Base-by-base conservation (phyloP, 2,329 filamentous ascomycete species). In the Sclerotinia trifoliorum region DNA sequence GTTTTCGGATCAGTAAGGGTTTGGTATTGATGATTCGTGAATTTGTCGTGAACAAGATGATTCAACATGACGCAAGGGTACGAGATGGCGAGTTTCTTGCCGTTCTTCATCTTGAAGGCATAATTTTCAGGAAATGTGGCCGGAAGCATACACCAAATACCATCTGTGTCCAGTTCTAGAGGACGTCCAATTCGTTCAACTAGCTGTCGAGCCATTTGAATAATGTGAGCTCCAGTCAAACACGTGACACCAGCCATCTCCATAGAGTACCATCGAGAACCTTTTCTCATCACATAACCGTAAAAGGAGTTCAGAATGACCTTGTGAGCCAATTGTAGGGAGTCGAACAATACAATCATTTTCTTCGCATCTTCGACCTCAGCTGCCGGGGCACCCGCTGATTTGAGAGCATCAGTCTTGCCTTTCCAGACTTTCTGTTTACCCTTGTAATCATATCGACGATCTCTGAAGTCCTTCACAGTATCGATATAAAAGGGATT, bases 1-100 rank as follows among this genome's bases (percentile, higher is more conserved):
- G 88, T 92, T 69, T 86, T 84, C 3, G 88, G 85, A 74, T 99
- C 94, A 0, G 88, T 84, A 2, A 99, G 83, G 0, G 92, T 94
- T 81, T 99, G 94, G 78, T 99, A 99, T 76, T 99, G 95, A 75
- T 98, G 90, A 75, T 99, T 99, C 35, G 95, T 99, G 79, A 97
- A 99, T 73, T 90, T 90, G 68, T 85, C 93, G 77, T 99, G 95
- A 10, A 99, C 95, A 4, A 97, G 85, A 78, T 99, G 95, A 78
- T 99, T 99, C 81, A 99, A 86, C 95, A 99, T 99, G 73, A 97
- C 93, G 78, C 95, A 99, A 67, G 95, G 95, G 77, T 99, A 99
- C 0, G 95, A 99, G 62, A 99, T 94, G n/a, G 90, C 84, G 70
- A 98, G 78, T 78, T 98, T 99, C 84, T 98, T 99, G 73, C 95